Base-by-base conservation (phyloP, 768 basidiomycete genomes). In the Pleurotus citrinopileatus region DNA sequence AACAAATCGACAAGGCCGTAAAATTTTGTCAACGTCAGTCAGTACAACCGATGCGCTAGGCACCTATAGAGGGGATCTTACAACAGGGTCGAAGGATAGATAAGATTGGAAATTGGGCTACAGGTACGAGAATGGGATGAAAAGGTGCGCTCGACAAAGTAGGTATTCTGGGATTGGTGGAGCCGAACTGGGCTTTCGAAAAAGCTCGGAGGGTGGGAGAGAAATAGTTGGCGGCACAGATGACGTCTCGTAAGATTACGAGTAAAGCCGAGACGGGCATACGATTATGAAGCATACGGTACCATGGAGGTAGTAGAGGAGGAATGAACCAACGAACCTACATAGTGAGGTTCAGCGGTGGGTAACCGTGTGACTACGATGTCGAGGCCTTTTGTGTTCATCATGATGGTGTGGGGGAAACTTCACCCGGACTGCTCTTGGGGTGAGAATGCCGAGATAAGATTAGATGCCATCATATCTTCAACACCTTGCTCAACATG, bases 401-500 rank as follows among this genome's bases (percentile, higher is more conserved):
- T 34, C 32, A 34, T 34, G 32, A 34, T 34, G 32, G 32, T n/a
- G 32, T n/a, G n/a, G 32, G n/a, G 32, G n/a, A 34, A 34, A 9
- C 32, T 34, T 34, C 32, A n/a, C n/a, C n/a, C n/a, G 10, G 32
- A 34, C 9, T 10, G n/a, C 9, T 34, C 9, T 9, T 34, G 9
- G 9, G 32, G n/a, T 34, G 32, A 34, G 32, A 9, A n/a, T 34
- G n/a, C n/a, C 10, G 32, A 34, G 38, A 40, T 40, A 40, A 40
- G 38, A 40, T 40, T n/a, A 40, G 38, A 40, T 40, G 7, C 38
- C 8, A 40, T 40, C 17, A 15, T 40, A 15, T 40, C 17, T 19
- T 40, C 38, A 40, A 19, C 38, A n/a, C 13, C 34, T 51, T 51
- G 34, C 48, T 51, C 20, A 51, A 25, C 32, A 51, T 22, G 23